phyloP scores from a whole-genome alignment of 768 basidiomycete species.

The Termitomyces sp. region DNA sequence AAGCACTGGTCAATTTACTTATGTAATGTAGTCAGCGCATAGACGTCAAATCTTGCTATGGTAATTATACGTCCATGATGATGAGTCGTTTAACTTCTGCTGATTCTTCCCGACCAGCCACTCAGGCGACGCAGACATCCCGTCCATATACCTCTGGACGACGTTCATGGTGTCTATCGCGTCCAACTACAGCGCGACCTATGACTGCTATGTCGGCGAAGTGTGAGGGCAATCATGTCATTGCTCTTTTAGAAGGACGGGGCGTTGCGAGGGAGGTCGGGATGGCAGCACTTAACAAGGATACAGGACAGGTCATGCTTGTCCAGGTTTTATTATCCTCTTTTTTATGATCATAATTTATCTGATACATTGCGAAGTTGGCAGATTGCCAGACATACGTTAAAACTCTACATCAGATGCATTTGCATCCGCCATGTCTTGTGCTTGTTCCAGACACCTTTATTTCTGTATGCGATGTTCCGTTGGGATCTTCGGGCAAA shows the following conservation, averaged over 20 bases:
- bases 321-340: constrained; percentile 57
- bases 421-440: constrained; percentile 63
- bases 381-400: constrained; percentile 87
- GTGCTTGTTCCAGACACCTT: constrained; percentile 84
- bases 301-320: constrained; percentile 69
- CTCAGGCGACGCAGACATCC: background rate
- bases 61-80: background rate
- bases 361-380: constrained; percentile 38
- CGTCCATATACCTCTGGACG: background rate
- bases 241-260: constrained; percentile 72
- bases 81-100: background rate
- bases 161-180: constrained; percentile 54
- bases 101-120: background rate
- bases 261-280: constrained; percentile 83
- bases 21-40: no score
- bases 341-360: background rate
- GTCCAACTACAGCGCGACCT: constrained; percentile 58
- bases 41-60: no score
- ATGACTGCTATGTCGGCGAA: constrained; percentile 57
- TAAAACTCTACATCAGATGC: constrained; percentile 84
- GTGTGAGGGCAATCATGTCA: constrained; percentile 56
- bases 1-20: no score
- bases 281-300: constrained; percentile 78
- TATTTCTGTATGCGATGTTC: constrained; percentile 50
- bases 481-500: constrained; percentile 38